phyloP scores from a whole-genome alignment of 2,329 filamentous ascomycete species.

The Nemania diffusa region DNA sequence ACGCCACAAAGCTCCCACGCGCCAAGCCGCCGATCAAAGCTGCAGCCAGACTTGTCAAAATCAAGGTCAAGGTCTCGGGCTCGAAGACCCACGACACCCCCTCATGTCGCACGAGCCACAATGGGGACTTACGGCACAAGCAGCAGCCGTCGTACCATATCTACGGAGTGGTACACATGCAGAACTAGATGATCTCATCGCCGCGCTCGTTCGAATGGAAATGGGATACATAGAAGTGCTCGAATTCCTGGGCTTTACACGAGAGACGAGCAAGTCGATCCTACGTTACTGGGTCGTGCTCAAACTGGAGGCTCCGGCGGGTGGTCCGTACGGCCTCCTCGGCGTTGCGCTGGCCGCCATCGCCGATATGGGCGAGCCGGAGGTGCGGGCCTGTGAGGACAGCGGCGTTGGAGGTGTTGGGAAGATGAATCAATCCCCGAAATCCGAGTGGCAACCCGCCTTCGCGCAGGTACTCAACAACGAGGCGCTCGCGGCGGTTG shows the following conservation, averaged over 20 bases:
- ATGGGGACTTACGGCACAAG: not conserved
- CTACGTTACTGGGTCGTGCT: constrained; percentile 26
- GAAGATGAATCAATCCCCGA: not conserved
- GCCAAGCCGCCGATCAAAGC: not conserved
- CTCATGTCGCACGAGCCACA: not conserved
- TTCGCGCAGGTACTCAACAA: constrained; percentile 20
- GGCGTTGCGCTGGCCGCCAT: constrained; percentile 27
- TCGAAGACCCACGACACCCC: not conserved
- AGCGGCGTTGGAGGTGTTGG: not conserved
- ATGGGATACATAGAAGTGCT: constrained; percentile 4
- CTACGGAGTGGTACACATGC: not conserved
- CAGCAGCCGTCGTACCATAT: too few species aligned
- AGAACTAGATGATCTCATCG: not conserved
- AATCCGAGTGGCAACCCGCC: constrained; percentile 16
- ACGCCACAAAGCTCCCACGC: not conserved
- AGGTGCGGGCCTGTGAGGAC: not conserved
- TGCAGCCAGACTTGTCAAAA: not conserved
- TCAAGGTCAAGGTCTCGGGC: too few species aligned
- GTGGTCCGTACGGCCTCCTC: constrained; percentile 24
- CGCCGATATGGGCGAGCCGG: constrained; percentile 28
- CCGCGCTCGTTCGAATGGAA: constrained; percentile 3
- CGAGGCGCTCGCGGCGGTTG: constrained; percentile 8
- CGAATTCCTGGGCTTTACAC: constrained; percentile 19
- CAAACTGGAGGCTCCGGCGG: constrained; percentile 21
- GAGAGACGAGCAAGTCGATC: constrained; percentile 17